Evolutionary conservation across 805 yeast genomes (phyloP), one percentile per base, ranked within the genome.

Genomic region (Starmerella stigmatis): DNA sequence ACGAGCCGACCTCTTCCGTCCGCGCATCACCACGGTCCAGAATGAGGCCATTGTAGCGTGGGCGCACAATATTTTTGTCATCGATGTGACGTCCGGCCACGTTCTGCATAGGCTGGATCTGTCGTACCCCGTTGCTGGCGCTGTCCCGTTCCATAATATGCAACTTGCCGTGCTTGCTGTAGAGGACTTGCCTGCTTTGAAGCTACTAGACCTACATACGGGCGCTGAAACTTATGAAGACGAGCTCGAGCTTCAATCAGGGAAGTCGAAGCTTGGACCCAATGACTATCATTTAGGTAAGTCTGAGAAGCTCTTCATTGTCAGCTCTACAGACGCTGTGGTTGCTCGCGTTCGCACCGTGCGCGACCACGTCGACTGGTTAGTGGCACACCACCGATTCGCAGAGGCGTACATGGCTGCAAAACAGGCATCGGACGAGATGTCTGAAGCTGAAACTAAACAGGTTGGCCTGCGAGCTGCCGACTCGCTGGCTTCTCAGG

Each of bases 251-350:
- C 62, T 85, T 46, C 73, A 72, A 41, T 74, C 75, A 27, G 35
- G 40, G 23, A 72, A 67, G 37, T 70, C 75, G 19, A 66, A 70
- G 12, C 63, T 85, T 34, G 86, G 94, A 0, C 66, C 82, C 15
- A 88, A 89, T 59, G 97, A 92, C 59, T 84, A 82, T 58, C 51
- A 50, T 22, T 42, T 56, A 8, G 30, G 23, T 11, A 12, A 27
- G n/a, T 13, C 44, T 1, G 43, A 69, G 3, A 67, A 69, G 44
- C 85, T 81, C 66, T 82, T 72, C 55, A 67, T 92, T 16, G 68
- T 89, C 5, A 77, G 89, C 57, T 85, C 96, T 0, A 74, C 75
- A 38, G 97, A 86, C 63, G 89, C 80, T 1, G 81, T 89, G 1
- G 66, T 78, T 13, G 86, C 86, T 0, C 74, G 79, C 53, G 85